phyloP scores from a whole-genome alignment of 140 eudicot species.

The Senecio squalidus region DNA sequence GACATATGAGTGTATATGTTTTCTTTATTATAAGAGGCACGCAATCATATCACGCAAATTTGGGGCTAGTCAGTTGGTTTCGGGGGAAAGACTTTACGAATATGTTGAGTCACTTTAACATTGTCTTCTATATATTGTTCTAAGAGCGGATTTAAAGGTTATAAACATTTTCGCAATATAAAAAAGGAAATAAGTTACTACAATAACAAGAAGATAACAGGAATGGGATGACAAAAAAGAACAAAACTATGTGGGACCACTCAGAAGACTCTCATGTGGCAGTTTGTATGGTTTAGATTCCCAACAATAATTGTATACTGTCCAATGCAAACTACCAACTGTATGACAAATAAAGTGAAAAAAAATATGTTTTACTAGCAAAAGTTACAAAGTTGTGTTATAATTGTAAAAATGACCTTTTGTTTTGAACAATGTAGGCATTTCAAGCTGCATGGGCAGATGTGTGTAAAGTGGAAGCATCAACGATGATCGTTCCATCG shows the following conservation, averaged over 20 bases:
- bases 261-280: conserved; percentile 36
- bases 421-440: too few relatives aligned
- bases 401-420: too few relatives aligned
- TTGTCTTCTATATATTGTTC: too few relatives aligned
- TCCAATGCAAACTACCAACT: conserved; percentile 39
- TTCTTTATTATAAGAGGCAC: too few relatives aligned
- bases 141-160: too few relatives aligned
- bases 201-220: conserved; percentile 31
- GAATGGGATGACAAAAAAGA: conserved; percentile 29
- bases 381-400: too few relatives aligned
- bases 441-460: conserved; percentile 92
- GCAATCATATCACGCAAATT: too few relatives aligned
- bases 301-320: conserved; percentile 40
- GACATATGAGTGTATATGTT: conserved; percentile 16
- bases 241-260: conserved; percentile 43
- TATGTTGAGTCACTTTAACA: too few relatives aligned
- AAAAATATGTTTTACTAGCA: too few relatives aligned
- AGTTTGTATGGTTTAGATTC: conserved; percentile 40
- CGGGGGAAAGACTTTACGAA: too few relatives aligned
- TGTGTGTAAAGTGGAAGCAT: conserved; percentile 85
- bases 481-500: conserved; percentile 72
- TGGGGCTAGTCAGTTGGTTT: too few relatives aligned
- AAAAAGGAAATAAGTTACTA: conserved; percentile 14
- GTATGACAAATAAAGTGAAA: conserved; percentile 1
- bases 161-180: too few relatives aligned